phyloP scores from a whole-genome alignment of 306 rosid genomes.

The Oxytropis ochrocephala region DNA sequence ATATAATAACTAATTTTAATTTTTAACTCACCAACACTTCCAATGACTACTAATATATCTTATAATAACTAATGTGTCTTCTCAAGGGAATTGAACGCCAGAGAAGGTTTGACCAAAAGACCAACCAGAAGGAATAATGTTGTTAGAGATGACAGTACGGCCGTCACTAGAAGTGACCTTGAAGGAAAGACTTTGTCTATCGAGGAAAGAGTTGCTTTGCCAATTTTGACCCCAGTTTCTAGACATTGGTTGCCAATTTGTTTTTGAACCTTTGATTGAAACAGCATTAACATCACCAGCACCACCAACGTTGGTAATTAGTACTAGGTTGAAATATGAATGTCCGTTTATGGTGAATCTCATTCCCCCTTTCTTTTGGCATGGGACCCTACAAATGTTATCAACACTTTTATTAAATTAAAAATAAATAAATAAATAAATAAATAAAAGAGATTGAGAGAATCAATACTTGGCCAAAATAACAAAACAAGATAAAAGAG shows the following conservation, averaged over 20 bases:
- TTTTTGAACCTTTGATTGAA: constrained; percentile 69
- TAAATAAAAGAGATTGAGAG: neutral
- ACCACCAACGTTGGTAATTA: constrained; percentile 78
- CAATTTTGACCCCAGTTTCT: constrained; percentile 91
- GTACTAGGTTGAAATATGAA: constrained; percentile 61
- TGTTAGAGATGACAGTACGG: constrained; percentile 36
- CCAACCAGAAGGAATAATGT: constrained; percentile 56
- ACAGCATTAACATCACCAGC: constrained; percentile 69
- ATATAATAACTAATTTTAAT: neutral
- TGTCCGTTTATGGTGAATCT: constrained; percentile 86
- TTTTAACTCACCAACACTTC: neutral
- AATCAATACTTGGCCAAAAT: neutral
- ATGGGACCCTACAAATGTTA: constrained; percentile 45
- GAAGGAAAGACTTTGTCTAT: constrained; percentile 70
- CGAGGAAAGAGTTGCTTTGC: constrained; percentile 64
- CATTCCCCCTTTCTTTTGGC: constrained; percentile 66
- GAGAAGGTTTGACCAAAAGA: constrained; percentile 68
- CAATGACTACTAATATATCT: neutral
- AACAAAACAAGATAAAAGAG: neutral
- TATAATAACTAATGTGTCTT: neutral
- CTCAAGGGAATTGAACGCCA: constrained; percentile 43
- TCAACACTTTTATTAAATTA: neutral
- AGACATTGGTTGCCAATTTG: constrained; percentile 64
- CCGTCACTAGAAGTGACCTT: constrained; percentile 69
- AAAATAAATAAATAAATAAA: neutral